These are phyloP conservation scores for Camellia japonica DNA, from an alignment of 148 eudicot genomes.

Conservation along the genomic window DNA sequence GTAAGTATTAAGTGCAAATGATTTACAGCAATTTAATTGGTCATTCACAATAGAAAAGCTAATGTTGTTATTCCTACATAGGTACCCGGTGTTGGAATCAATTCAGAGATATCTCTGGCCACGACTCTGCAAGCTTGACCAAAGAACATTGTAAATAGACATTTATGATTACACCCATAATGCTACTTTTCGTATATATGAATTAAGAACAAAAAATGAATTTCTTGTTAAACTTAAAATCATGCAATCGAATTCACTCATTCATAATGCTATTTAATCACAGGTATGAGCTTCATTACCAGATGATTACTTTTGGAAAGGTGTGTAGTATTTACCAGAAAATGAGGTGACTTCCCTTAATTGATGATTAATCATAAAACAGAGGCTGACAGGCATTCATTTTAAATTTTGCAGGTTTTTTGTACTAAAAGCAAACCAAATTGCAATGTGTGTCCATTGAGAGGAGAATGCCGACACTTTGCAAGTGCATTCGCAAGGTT, in stretches of 20 bases:
- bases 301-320: constrained; percentile 99
- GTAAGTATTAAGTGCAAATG: constrained; percentile 40
- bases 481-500: constrained; percentile 99
- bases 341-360: background rate
- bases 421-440: constrained; percentile 97
- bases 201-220: background rate
- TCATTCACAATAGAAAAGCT: constrained; percentile 8
- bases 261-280: constrained; percentile 17
- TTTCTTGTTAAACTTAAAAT: background rate
- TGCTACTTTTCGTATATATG: background rate
- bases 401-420: constrained; percentile 64
- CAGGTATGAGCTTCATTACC: constrained; percentile 97
- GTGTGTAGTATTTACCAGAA: constrained; percentile 29
- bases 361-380: background rate
- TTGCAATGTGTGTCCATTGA: constrained; percentile 94
- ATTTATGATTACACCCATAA: constrained; percentile 7
- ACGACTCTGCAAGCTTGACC: constrained; percentile 96
- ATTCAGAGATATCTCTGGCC: constrained; percentile 97
- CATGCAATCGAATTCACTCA: constrained; percentile 7
- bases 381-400: constrained; percentile 5
- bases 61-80: constrained; percentile 25
- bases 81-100: constrained; percentile 94
- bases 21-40: background rate
- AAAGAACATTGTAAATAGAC: constrained; percentile 73
- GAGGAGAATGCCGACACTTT: constrained; percentile 97